These are phyloP conservation scores for Vanrija humicola DNA, from an alignment of 1,284 basidiomycete species.

Conservation along the genomic window DNA sequence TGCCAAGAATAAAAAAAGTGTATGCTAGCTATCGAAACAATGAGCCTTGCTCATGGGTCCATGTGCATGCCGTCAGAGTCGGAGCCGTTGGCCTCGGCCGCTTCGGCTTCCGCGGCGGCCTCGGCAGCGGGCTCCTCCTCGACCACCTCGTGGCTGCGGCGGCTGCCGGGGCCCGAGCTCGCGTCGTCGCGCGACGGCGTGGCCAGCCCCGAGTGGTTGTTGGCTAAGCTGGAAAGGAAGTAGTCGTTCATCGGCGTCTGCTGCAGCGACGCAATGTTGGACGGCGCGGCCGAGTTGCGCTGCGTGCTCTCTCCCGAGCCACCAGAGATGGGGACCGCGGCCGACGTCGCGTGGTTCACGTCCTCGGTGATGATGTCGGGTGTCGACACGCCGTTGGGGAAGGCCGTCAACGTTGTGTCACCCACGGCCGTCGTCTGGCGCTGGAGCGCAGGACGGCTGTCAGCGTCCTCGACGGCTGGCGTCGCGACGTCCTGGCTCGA, in stretches of 20 bases:
- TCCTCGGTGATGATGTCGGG: not conserved
- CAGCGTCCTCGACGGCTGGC: not conserved
- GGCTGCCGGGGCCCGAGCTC: not conserved
- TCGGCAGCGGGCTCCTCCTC: not conserved
- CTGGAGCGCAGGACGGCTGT: not conserved
- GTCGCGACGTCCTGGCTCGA: constrained; percentile 2
- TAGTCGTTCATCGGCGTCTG: constrained; percentile 53
- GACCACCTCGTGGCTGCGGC: not conserved
- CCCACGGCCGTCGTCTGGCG: not conserved
- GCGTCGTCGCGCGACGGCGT: constrained; percentile 11
- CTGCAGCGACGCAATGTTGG: constrained; percentile 2
- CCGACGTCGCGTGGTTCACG: not conserved
- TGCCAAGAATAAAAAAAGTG: no score
- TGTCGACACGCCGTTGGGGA: not conserved
- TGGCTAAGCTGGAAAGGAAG: constrained; percentile 50
- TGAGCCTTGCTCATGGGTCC: no score
- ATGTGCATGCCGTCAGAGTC: not conserved
- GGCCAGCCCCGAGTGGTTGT: constrained; percentile 27
- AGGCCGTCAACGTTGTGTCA: not conserved
- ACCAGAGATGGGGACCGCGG: constrained; percentile 5
- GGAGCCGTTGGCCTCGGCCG: not conserved
- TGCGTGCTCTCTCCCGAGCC: not conserved
- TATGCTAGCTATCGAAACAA: no score
- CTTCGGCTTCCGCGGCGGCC: constrained; percentile 2
- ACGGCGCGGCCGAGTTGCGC: not conserved